phyloP scores from a whole-genome alignment of 2,329 filamentous ascomycete species.

The Pestalotiopsis sp. region DNA sequence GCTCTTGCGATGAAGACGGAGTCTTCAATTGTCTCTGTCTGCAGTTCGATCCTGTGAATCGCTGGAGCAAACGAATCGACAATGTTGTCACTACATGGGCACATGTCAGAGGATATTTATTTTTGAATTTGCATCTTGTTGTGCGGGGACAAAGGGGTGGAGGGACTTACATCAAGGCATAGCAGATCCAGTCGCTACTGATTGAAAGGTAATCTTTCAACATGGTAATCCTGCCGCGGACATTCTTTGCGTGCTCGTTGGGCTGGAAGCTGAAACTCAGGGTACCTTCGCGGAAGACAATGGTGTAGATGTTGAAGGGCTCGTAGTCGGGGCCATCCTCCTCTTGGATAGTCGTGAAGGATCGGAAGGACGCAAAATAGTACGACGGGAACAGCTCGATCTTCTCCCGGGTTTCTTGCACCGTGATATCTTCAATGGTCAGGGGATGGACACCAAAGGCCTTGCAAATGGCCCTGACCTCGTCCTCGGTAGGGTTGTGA shows the following conservation, averaged over 20 bases:
- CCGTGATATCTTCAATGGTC: slow-evolving; percentile 94
- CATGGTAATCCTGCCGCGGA: slow-evolving; percentile 87
- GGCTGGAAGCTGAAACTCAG: slow-evolving; percentile 92
- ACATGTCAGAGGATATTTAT: background rate
- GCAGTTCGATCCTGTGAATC: slow-evolving; percentile 82
- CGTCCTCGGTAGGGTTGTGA: slow-evolving; percentile 85
- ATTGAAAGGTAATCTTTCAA: slow-evolving; percentile 94
- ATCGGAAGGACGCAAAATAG: slow-evolving; percentile 97
- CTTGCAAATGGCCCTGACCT: slow-evolving; percentile 85
- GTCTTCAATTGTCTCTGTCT: slow-evolving; percentile 93
- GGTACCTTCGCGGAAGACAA: slow-evolving; percentile 94
- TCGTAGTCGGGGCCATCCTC: slow-evolving; percentile 83
- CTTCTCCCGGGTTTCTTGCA: slow-evolving; percentile 95
- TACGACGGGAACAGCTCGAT: slow-evolving; percentile 97
- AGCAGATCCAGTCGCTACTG: slow-evolving; percentile 98
- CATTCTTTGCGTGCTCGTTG: slow-evolving; percentile 85
- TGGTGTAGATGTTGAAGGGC: slow-evolving; percentile 93
- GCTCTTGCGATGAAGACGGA: slow-evolving; percentile 90
- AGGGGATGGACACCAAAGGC: slow-evolving; percentile 95
- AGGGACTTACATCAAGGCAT: slow-evolving; percentile 82
- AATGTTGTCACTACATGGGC: slow-evolving; percentile 78
- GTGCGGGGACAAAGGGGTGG: slow-evolving; percentile 19
- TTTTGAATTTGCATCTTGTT: slow-evolving; percentile 17
- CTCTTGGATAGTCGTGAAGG: slow-evolving; percentile 80
- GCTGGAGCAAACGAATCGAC: slow-evolving; percentile 93